phyloP scores from a whole-genome alignment of 129 eudicot genomes.

The Scalesia atractyloides region DNA sequence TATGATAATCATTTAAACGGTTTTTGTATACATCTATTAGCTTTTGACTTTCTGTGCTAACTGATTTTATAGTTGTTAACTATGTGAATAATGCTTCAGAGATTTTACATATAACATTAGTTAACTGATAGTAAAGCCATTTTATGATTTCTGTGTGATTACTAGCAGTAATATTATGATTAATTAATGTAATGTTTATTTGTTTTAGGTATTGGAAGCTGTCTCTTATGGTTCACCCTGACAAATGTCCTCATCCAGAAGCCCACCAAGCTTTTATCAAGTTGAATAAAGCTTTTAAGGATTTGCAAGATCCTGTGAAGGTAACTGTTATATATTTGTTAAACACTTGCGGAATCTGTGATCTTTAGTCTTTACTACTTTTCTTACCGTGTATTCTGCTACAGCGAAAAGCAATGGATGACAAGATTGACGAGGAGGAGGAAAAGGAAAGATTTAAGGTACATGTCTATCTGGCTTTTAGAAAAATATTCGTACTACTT shows the following conservation, averaged over 20 bases:
- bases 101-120: neutral
- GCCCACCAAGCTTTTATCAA: conserved; percentile 92
- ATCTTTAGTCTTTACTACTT: conserved; percentile 5
- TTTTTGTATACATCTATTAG: neutral
- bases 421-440: conserved; percentile 78
- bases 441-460: conserved; percentile 87
- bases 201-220: conserved; percentile 88
- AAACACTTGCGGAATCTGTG: conserved; percentile 16
- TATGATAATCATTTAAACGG: neutral
- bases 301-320: conserved; percentile 90
- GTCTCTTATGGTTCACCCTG: conserved; percentile 99
- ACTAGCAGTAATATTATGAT: neutral
- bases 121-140: conserved; percentile 1
- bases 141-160: conserved; percentile 6
- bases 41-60: neutral
- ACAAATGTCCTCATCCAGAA: conserved; percentile 96
- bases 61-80: neutral
- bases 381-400: conserved; percentile 16
- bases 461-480: conserved; percentile 17
- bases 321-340: conserved; percentile 36
- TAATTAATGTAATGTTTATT: conserved; percentile 17
- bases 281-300: conserved; percentile 92
- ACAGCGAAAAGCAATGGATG: conserved; percentile 90
- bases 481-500: neutral
- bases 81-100: neutral